Base-by-base conservation (phyloP, 306 rosid genomes). In the Begonia masoniana region DNA sequence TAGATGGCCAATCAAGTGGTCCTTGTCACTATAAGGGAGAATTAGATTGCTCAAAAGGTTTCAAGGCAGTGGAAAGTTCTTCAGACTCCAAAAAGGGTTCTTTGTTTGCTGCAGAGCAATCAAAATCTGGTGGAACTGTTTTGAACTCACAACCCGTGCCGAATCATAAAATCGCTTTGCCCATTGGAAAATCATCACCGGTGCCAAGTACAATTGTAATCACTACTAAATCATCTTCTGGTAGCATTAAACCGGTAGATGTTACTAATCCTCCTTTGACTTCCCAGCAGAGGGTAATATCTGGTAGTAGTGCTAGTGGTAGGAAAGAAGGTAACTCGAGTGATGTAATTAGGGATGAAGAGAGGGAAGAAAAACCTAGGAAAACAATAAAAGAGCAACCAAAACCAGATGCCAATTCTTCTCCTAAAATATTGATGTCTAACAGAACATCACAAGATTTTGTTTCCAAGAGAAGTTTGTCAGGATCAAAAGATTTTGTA, bases 371-470 rank as follows among this genome's bases (percentile, higher is more conserved):
- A 59, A 36, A 68, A 51, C 69, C 79, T 7, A 75, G 74, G 78
- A 91, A 72, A 68, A 67, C 60, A 50, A 73, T 60, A 12, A 83
- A 74, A 77, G 94, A 91, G 61, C 88, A 76, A 16, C 52, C 78
- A 60, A 85, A 82, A 62, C 71, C 79, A 41, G 67, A 75, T 42
- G 52, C 52, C 47, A 77, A 65, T 72, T 59, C 84, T 43, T 52
- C 65, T 73, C 50, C 63, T 10, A 86, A 75, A 61, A 68, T 76
- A 57, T 62, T 59, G 31, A 75, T 74, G 68, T 66, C 82, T 7
- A 73, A 77, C 74, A 70, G 76, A 80, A 80, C 68, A 59, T 26
- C 68, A 13, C 94, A 81, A 26, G 88, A 68, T 77, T 64, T 85
- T 62, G 66, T 61, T 61, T 69, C 82, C 42, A 91, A 77, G 81